Conservation (phyloP, 2,329 filamentous ascomycete species). For the Myriosclerotinia scirpicola region DNA sequence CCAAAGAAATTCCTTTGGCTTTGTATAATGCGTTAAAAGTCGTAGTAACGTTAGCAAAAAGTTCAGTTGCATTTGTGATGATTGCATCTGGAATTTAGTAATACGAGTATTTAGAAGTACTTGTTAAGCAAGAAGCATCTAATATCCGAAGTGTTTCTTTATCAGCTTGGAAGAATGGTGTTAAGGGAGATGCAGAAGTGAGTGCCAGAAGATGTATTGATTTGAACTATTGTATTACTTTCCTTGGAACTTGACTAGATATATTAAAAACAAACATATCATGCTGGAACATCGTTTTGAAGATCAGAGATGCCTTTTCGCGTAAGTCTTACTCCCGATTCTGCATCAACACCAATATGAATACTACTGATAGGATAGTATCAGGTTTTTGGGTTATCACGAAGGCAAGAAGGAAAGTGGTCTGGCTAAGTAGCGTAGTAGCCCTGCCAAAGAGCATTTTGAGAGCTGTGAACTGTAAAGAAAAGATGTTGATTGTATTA, state of each 20-base stretch:
- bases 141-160: conserved; percentile 30
- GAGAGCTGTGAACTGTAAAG: not conserved
- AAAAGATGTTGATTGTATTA: not conserved
- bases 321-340: conserved; percentile 21
- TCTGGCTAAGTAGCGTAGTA: not conserved
- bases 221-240: conserved; percentile 35
- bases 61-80: conserved; percentile 48
- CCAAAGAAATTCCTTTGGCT: conserved; percentile 16
- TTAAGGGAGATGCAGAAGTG: conserved; percentile 35
- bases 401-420: not conserved
- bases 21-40: conserved; percentile 57
- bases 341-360: conserved; percentile 24
- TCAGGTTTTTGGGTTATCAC: not conserved
- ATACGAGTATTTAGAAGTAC: conserved; percentile 36
- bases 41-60: conserved; percentile 61
- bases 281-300: conserved; percentile 24
- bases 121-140: conserved; percentile 26
- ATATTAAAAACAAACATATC: conserved; percentile 7
- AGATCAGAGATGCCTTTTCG: conserved; percentile 26
- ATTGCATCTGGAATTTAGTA: conserved; percentile 47
- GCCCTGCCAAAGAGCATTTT: not conserved
- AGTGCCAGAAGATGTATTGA: conserved; percentile 33
- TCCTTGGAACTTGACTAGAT: conserved; percentile 12
- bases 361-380: conserved; percentile 24
- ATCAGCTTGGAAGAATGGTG: conserved; percentile 38